A percentile compares a stretch with the other conserved stretches of the same genome.
Conservation (phyloP, 2,329 filamentous ascomycete species). For the Nemania sp. region DNA sequence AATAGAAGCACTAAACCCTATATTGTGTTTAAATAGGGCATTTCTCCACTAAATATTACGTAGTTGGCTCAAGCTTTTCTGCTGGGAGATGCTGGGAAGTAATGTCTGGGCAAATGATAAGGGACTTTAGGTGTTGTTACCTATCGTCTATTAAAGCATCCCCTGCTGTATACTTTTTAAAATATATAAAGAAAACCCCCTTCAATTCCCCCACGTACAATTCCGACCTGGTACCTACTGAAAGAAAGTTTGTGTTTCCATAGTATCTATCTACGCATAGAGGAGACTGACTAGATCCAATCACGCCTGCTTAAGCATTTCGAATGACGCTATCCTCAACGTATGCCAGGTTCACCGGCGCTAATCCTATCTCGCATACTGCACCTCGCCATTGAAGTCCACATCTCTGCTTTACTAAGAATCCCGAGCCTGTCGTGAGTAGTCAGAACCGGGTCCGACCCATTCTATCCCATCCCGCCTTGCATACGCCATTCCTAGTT, state of each 20-base stretch:
- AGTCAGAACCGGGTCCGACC: background rate
- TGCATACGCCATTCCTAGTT: background rate
- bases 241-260: background rate
- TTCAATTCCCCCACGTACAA: background rate
- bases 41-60: slow-evolving; percentile 36
- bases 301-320: background rate
- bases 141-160: background rate
- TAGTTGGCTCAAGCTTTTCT: slow-evolving; percentile 32
- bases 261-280: too few species aligned
- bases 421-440: background rate
- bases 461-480: background rate
- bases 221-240: too few species aligned
- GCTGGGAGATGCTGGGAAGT: background rate
- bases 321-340: background rate
- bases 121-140: background rate
- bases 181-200: background rate
- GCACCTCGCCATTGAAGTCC: slow-evolving; percentile 11
- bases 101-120: slow-evolving; percentile 3
- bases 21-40: background rate
- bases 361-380: background rate
- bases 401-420: slow-evolving; percentile 3
- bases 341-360: background rate
- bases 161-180: too few species aligned
- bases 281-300: background rate
- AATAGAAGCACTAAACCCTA: background rate